Evolutionary conservation across 352 stramenopile species (phyloP).

Genomic region (Thalassiosira mediterranea): DNA sequence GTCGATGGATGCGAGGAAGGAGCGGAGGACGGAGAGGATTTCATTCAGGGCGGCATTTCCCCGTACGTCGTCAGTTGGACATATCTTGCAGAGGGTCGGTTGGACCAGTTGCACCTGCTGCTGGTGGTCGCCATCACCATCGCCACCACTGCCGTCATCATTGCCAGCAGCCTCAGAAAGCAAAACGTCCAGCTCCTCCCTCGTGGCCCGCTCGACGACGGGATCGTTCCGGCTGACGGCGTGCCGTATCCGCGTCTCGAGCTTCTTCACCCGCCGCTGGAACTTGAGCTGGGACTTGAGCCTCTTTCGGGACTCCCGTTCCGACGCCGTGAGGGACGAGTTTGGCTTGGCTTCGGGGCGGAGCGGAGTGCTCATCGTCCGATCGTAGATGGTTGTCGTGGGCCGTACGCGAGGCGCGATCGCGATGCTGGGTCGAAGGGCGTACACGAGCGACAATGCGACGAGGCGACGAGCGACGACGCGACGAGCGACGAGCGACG

Average conservation of each 20-base stretch:
- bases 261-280: slow-evolving; percentile 47
- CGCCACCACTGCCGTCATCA: slow-evolving; percentile 6
- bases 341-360: slow-evolving; percentile 19
- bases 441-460: too few relatives aligned
- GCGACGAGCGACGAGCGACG: too few relatives aligned
- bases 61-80: slow-evolving; percentile 16
- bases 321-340: slow-evolving; percentile 18
- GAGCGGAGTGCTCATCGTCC: slow-evolving; percentile 10
- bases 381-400: too few relatives aligned
- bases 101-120: neutral
- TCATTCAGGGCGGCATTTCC: slow-evolving; percentile 19
- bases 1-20: slow-evolving; percentile 19
- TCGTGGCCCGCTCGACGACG: slow-evolving; percentile 40
- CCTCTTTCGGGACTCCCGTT: slow-evolving; percentile 45
- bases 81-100: neutral
- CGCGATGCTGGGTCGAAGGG: too few relatives aligned
- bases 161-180: slow-evolving; percentile 1
- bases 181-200: slow-evolving; percentile 42
- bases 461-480: too few relatives aligned
- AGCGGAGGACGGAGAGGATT: slow-evolving; percentile 28
- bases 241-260: slow-evolving; percentile 59
- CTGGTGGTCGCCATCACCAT: slow-evolving; percentile 3
- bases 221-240: slow-evolving; percentile 54
- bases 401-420: too few relatives aligned
- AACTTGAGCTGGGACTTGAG: slow-evolving; percentile 65